These are phyloP conservation scores for Colletotrichum coccodes DNA, from an alignment of 2,329 filamentous ascomycete species.

Conservation along the genomic window DNA sequence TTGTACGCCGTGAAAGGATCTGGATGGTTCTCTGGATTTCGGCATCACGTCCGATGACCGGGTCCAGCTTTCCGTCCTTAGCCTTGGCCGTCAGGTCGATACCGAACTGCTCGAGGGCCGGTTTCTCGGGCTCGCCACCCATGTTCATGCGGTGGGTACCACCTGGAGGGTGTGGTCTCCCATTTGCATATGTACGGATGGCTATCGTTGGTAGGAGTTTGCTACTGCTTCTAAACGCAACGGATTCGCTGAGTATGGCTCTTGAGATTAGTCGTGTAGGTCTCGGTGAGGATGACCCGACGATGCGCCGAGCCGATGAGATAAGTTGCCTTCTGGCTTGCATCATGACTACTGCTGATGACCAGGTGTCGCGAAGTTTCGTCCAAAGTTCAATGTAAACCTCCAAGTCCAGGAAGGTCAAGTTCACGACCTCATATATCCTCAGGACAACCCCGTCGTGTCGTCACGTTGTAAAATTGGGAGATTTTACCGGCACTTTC, in stretches of 20 bases:
- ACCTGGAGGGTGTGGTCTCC: slow-evolving; percentile 86
- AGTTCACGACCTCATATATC: slow-evolving; percentile 4
- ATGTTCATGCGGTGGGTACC: slow-evolving; percentile 96
- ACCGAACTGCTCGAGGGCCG: slow-evolving; percentile 90
- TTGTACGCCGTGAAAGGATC: slow-evolving; percentile 89
- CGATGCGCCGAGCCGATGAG: slow-evolving; percentile 49
- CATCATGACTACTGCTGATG: slow-evolving; percentile 41
- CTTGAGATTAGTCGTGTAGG: slow-evolving; percentile 36
- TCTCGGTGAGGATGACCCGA: slow-evolving; percentile 42
- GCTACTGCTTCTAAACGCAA: slow-evolving; percentile 17
- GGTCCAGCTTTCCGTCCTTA: slow-evolving; percentile 89
- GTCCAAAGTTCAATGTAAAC: not conserved
- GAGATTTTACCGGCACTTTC: slow-evolving; percentile 45
- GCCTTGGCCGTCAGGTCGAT: slow-evolving; percentile 89
- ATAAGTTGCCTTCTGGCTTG: slow-evolving; percentile 53
- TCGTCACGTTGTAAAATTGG: slow-evolving; percentile 16
- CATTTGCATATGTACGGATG: slow-evolving; percentile 71
- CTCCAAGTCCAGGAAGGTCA: not conserved
- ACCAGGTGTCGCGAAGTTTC: not conserved
- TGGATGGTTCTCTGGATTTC: slow-evolving; percentile 97
- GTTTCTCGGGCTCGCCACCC: slow-evolving; percentile 78
- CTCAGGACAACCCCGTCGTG: not conserved
- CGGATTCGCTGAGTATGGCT: slow-evolving; percentile 13
- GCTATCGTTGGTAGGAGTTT: slow-evolving; percentile 51
- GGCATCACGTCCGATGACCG: slow-evolving; percentile 90